Conservation (phyloP, 1,284 basidiomycete species). For the Malassezia obtusa region DNA sequence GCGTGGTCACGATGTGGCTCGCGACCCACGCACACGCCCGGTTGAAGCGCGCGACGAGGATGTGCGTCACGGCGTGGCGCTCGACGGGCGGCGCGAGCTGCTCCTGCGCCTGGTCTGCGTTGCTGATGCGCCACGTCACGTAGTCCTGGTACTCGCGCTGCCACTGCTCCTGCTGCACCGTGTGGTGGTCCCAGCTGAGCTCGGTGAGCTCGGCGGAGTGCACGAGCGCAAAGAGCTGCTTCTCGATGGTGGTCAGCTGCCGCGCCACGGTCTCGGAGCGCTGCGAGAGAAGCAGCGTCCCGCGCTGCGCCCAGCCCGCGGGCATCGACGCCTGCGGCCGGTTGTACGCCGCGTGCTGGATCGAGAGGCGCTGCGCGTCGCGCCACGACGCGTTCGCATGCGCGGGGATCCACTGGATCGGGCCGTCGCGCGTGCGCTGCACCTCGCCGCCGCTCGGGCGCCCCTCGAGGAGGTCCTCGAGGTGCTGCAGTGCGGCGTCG, state of each 20-base stretch:
- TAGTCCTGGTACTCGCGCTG: constrained; percentile 18
- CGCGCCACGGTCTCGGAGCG: constrained; percentile 11
- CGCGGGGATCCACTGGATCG: constrained; percentile 16
- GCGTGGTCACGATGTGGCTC: constrained; percentile 58
- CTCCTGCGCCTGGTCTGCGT: not conserved
- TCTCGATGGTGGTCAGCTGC: constrained; percentile 11
- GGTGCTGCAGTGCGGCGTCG: constrained; percentile 6
- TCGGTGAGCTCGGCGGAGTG: constrained; percentile 10
- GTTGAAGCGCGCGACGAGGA: constrained; percentile 76
- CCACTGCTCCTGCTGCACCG: constrained; percentile 11
- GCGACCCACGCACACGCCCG: constrained; percentile 71
- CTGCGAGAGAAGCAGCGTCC: constrained; percentile 9
- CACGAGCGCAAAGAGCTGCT: not conserved
- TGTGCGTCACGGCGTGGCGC: constrained; percentile 31
- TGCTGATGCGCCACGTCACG: constrained; percentile 7
- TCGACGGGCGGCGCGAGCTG: not conserved
- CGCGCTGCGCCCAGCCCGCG: not conserved
- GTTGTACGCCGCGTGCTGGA: not conserved
- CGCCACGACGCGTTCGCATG: constrained; percentile 8
- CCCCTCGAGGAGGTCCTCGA: constrained; percentile 4
- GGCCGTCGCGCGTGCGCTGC: constrained; percentile 4
- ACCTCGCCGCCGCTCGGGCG: not conserved
- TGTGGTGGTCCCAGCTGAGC: constrained; percentile 14
- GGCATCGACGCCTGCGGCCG: not conserved
- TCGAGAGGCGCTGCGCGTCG: constrained; percentile 14